Evolutionary conservation across 2,329 filamentous ascomycete species (phyloP).

Genomic region (Penicillium psychrosexuale): DNA sequence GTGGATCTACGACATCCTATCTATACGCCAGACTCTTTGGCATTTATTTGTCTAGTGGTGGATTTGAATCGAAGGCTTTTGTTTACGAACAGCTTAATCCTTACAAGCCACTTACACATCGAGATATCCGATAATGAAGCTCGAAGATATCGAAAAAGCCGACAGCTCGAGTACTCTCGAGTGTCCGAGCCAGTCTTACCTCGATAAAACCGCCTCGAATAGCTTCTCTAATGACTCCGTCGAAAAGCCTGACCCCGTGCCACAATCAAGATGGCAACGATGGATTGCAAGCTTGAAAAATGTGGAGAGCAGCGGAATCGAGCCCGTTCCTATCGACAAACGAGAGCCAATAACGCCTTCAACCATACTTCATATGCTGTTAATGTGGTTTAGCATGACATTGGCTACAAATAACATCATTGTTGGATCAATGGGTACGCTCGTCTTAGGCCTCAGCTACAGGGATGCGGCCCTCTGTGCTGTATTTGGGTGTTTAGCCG

Average conservation of each 20-base stretch:
- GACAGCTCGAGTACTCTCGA: slow-evolving; percentile 23
- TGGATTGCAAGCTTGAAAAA: slow-evolving; percentile 25
- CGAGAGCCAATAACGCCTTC: slow-evolving; percentile 26
- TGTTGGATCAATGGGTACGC: slow-evolving; percentile 43
- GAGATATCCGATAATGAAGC: slow-evolving; percentile 11
- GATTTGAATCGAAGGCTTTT: neutral
- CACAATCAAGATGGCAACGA: slow-evolving; percentile 20
- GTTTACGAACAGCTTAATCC: neutral
- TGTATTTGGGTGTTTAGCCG: slow-evolving; percentile 37
- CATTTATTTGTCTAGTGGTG: neutral
- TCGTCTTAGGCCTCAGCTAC: slow-evolving; percentile 41
- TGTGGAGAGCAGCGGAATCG: slow-evolving; percentile 28
- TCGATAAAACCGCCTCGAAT: slow-evolving; percentile 16
- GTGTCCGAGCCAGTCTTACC: slow-evolving; percentile 23
- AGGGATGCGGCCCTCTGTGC: slow-evolving; percentile 40
- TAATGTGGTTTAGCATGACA: slow-evolving; percentile 42
- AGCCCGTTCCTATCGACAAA: slow-evolving; percentile 28
- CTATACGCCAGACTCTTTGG: neutral
- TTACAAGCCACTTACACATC: neutral
- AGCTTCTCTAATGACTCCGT: neutral
- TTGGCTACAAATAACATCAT: slow-evolving; percentile 43
- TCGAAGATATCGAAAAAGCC: slow-evolving; percentile 28
- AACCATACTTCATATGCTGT: slow-evolving; percentile 29
- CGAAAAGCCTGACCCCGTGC: slow-evolving; percentile 7
- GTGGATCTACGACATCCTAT: neutral